Conservation (phyloP, 495 filamentous ascomycete species). For the Aspergillus homomorphus region DNA sequence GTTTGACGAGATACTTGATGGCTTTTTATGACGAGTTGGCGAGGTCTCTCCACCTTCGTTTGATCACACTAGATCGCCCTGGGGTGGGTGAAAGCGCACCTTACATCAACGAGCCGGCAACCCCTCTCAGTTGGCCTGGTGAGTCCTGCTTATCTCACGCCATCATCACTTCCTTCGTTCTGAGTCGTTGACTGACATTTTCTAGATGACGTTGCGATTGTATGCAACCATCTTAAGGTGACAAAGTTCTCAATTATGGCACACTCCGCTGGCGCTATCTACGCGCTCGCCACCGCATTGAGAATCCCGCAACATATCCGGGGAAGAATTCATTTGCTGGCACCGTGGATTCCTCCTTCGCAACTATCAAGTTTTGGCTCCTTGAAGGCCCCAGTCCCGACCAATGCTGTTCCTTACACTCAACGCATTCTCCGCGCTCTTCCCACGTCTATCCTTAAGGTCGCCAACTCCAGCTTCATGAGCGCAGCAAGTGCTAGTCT, state of each 20-base stretch:
- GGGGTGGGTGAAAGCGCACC: slow-evolving; percentile 91
- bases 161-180: neutral
- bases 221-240: slow-evolving; percentile 89
- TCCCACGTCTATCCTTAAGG: slow-evolving; percentile 87
- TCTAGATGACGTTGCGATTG: slow-evolving; percentile 88
- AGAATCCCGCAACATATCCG: slow-evolving; percentile 95
- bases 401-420: slow-evolving; percentile 82
- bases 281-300: slow-evolving; percentile 91
- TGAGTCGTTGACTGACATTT: slow-evolving; percentile 15
- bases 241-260: slow-evolving; percentile 96
- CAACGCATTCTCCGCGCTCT: slow-evolving; percentile 89
- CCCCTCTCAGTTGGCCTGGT: slow-evolving; percentile 93
- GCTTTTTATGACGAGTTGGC: slow-evolving; percentile 98
- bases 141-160: slow-evolving; percentile 31
- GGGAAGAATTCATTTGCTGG: slow-evolving; percentile 89
- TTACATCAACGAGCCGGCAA: slow-evolving; percentile 73
- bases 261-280: slow-evolving; percentile 97
- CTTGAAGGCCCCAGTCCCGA: slow-evolving; percentile 70
- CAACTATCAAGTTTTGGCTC: slow-evolving; percentile 82
- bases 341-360: slow-evolving; percentile 98
- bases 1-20: slow-evolving; percentile 89
- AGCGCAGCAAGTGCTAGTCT: slow-evolving; percentile 86
- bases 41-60: slow-evolving; percentile 76
- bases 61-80: slow-evolving; percentile 92
- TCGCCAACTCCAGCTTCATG: slow-evolving; percentile 93